These are phyloP conservation scores for Hyaloscypha bicolor DNA, from an alignment of 495 filamentous ascomycete species.

Conservation along the genomic window DNA sequence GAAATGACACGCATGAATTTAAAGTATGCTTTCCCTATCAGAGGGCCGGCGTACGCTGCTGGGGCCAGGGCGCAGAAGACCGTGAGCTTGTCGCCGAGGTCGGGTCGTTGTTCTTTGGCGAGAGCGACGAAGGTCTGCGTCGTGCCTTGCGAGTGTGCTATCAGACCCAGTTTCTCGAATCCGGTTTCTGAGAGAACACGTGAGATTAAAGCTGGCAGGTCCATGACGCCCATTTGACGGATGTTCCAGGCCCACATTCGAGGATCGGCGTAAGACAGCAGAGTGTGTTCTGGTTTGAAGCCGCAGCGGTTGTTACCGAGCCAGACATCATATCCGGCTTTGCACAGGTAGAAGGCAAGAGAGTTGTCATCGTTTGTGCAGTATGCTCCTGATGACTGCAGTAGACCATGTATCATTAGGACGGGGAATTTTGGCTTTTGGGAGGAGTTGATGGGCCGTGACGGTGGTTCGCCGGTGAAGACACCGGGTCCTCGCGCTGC, in stretches of 20 bases:
- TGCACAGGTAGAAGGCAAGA: conserved; percentile 89
- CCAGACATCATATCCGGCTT: conserved; percentile 96
- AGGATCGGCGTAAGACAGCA: conserved; percentile 73
- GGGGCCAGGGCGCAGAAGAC: conserved; percentile 94
- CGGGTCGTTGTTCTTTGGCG: conserved; percentile 89
- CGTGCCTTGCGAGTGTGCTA: conserved; percentile 91
- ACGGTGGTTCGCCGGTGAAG: conserved; percentile 30
- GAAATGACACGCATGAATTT: conserved; percentile 87
- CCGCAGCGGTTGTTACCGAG: conserved; percentile 95
- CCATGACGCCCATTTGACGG: conserved; percentile 87
- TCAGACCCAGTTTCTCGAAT: conserved; percentile 80
- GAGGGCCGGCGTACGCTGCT: conserved; percentile 85
- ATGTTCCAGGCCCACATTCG: conserved; percentile 99
- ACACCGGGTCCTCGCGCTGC: conserved; percentile 45
- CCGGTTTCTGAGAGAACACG: conserved; percentile 82
- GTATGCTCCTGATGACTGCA: conserved; percentile 87
- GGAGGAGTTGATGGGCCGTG: conserved; percentile 22
- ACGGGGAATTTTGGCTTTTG: conserved; percentile 72
- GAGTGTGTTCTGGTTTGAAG: conserved; percentile 72
- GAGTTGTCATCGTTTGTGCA: conserved; percentile 90
- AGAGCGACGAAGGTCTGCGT: conserved; percentile 88
- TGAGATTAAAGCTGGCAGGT: conserved; percentile 85
- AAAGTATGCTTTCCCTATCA: conserved; percentile 87
- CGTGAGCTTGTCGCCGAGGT: conserved; percentile 79
- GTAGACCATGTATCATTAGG: conserved; percentile 83